phyloP scores from a whole-genome alignment of 2,329 filamentous ascomycete genomes.

The Arthroderma sp. region DNA sequence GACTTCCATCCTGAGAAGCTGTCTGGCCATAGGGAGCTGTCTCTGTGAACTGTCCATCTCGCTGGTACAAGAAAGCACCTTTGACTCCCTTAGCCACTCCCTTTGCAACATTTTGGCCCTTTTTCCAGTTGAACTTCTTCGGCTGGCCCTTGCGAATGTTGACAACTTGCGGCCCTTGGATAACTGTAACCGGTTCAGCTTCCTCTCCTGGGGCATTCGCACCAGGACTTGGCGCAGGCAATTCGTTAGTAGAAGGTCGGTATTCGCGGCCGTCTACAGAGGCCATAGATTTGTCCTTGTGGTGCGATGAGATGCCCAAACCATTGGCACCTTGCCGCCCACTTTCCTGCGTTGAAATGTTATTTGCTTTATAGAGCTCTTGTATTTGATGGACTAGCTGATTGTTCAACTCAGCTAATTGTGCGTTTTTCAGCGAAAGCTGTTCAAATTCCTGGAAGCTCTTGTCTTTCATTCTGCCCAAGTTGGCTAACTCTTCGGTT shows the following conservation, averaged over 20 bases:
- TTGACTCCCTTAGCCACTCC: conserved; percentile 90
- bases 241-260: conserved; percentile 32
- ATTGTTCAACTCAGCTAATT: conserved; percentile 89
- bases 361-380: conserved; percentile 75
- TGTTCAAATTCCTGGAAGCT: conserved; percentile 93
- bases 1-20: conserved; percentile 20
- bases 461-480: conserved; percentile 78
- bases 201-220: conserved; percentile 51
- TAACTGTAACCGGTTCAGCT: conserved; percentile 43
- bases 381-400: conserved; percentile 90
- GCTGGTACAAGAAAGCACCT: conserved; percentile 64
- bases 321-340: conserved; percentile 32
- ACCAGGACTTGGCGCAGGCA: conserved; percentile 46
- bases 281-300: conserved; percentile 37
- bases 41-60: conserved; percentile 44
- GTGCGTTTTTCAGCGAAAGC: conserved; percentile 83
- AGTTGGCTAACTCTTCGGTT: conserved; percentile 69
- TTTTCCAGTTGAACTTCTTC: conserved; percentile 99
- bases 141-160: conserved; percentile 88
- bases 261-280: conserved; percentile 31
- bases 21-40: conserved; percentile 54
- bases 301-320: conserved; percentile 49
- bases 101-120: conserved; percentile 85
- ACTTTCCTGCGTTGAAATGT: conserved; percentile 29
- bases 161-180: conserved; percentile 76